Evolutionary conservation across 2,329 filamentous ascomycete species (phyloP), one percentile per base, ranked within the genome.

Genomic region (Calonectria pauciramosa): DNA sequence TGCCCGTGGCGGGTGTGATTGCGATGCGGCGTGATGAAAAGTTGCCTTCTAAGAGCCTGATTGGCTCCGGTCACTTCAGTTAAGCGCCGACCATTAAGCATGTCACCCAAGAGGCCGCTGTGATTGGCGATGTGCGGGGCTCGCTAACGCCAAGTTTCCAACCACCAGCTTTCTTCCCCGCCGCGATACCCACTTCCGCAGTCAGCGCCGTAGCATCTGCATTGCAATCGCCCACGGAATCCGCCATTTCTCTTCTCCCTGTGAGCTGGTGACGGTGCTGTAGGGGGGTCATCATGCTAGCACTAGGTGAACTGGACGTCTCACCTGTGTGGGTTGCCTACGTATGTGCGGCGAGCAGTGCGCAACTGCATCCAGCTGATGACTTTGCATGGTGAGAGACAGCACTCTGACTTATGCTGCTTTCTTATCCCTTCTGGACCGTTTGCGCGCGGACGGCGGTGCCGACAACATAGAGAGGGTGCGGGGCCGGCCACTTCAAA

Each of bases 1-100:
- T 36, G 78, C 77, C 36, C 76, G 81, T 80, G 80, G 82, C 73
- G 76, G 79, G 78, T 79, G 75, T 76, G 77, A 79, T 78, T 81
- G 82, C 79, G 80, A 73, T 74, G 73, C 74, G 69, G 71, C 79
- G 78, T 78, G 76, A 78, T 71, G 51, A 54, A 28, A 69, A 69
- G 28, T 68, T 38, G 64, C 36, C 23, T 67, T 59, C 77, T 71
- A 70, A 77, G 63, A 56, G 68, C 80, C 79, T 88, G 86, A 86
- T 89, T 89, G 88, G 88, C 80, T 76, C 75, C 74, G 74, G 49
- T 74, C 71, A 68, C 71, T 81, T 84, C 76, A 74, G 79, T 81
- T 86, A 88, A 87, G 84, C 85, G 85, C 85, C 83, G 82, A 80
- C 74, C 47, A 75, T 47, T 32, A 59, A 16, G 38, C 34, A 32